Base-by-base conservation (phyloP, 129 eudicot genomes). In the Arctium lappa region DNA sequence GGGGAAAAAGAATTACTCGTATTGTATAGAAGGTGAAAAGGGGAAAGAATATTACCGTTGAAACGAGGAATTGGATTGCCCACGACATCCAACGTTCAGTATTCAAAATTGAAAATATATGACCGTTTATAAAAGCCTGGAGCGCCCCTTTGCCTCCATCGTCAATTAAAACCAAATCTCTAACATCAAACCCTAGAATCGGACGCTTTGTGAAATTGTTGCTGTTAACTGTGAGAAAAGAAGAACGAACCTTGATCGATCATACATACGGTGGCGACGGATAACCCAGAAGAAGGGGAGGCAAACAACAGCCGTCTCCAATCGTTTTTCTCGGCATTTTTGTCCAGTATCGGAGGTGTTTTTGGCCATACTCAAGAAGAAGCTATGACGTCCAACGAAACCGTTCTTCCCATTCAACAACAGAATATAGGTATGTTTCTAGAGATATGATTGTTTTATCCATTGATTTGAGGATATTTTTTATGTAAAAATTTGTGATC, bases 251-350 rank as follows among this genome's bases (percentile, higher is more conserved):
- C 4, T 42, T 79, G 46, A 76, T 76, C 82, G 46, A 76, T 76
- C 69, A 6, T 46, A 75, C 69, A 13, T 46, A 75, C 74, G 66
- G 94, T 91, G 95, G 97, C 93, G 86, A 82, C 86, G 46, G 82
- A 62, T 65, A 79, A 85, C 77, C 60, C 50, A 50, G 87, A 85
- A 89, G 87, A 87, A 89, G 91, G 81, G 79, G 97, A 78, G 91
- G 88, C 93, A 77, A 85, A 85, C 79, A 90, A 86, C 44, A 81
- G 97, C 89, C 92, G 94, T 86, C 94, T 92, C 87, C 91, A 89
- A 46, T 50, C 85, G 72, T 86, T 91, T 56, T 46, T 92, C 16
- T 86, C 94, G 46, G 88, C 97, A 4, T 2, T 92, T 30, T 82
- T 89, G 76, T 62, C 92, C n/a, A 92, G 89, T 76, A 80, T 92